Evolutionary conservation across 2,329 filamentous ascomycete species (phyloP), one percentile per base, ranked within the genome.

Genomic region (Domatiomyces catenatus): DNA sequence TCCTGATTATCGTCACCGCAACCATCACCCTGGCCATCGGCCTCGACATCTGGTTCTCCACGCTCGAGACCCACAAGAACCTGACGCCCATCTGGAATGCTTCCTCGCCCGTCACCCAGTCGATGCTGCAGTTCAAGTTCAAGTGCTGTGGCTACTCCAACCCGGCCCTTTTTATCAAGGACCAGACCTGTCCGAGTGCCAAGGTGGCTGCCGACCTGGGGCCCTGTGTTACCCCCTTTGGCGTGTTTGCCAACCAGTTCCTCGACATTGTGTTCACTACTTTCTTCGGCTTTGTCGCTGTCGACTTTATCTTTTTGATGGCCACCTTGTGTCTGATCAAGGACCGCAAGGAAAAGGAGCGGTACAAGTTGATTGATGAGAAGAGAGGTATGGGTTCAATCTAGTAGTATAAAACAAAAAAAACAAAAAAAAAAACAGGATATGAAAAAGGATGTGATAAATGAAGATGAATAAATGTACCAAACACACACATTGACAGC

Each of bases 121-220:
- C 75, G 56, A 68, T 89, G 49, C 72, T 92, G 63, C 84, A 92
- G 66, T 74, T 77, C 59, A 55, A 87, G 80, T 89, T 90, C 64
- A 64, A 78, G 59, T 92, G 86, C 76, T 92, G 86, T 60, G 86
- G 86, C 54, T 92, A 86, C 69, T 69, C 77, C 59, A 86, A 88
- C 68, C 79, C 75, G 64, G 83, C 80, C 3, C 74, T 77, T 10
- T 90, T 89, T 63, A 72, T 86, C 56, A 79, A 76, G 50, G 81
- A 89, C 60, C 57, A 65, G 5, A 77, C 75, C 1, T 92, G 86
- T 65, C 74, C 79, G 8, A 85, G 80, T 61, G 77, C 83, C 5
- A 77, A 83, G 2, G 76, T 81, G 39, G 84, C 86, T 1, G 80
- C 82, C 12, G 73, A 84, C 36, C 76, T 82, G 62, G 73, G 75